phyloP scores from a whole-genome alignment of 1,284 basidiomycete species.

The Trametes hirsuta region DNA sequence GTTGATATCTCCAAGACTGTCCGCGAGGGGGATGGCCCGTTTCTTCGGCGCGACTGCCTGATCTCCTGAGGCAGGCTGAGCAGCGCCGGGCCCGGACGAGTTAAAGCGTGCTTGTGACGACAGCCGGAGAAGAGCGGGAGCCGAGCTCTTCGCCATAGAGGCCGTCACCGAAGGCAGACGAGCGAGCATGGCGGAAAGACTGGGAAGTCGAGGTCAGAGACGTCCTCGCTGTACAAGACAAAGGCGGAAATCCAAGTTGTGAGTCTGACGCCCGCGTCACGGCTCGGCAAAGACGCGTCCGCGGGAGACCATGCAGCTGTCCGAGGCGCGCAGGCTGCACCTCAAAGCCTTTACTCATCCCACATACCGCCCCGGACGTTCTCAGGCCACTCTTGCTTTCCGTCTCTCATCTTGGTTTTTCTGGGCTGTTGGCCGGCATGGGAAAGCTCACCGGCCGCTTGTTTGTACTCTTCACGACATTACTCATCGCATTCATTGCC shows the following conservation, averaged over 20 bases:
- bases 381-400: not conserved
- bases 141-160: not conserved
- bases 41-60: constrained; percentile 11
- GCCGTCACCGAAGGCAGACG: constrained; percentile 16
- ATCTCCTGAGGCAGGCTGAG: constrained; percentile 1
- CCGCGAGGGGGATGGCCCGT: constrained; percentile 32
- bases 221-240: constrained; percentile 3
- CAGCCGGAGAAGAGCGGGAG: not conserved
- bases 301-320: not conserved
- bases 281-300: not conserved
- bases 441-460: constrained; percentile 58
- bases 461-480: constrained; percentile 70
- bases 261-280: not conserved
- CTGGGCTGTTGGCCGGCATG: constrained; percentile 38
- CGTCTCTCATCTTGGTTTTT: constrained; percentile 27
- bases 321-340: not conserved
- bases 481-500: constrained; percentile 86
- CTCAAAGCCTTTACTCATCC: not conserved
- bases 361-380: not conserved
- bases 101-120: constrained; percentile 15
- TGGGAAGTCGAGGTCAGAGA: not conserved
- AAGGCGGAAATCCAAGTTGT: not conserved
- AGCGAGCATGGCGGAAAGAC: constrained; percentile 13
- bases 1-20: constrained; percentile 37
- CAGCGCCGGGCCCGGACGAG: constrained; percentile 16